Evolutionary conservation across 1,139 yeast species (phyloP), one percentile per base, ranked within the genome.

Genomic region (Saccharomyces hybrid): DNA sequence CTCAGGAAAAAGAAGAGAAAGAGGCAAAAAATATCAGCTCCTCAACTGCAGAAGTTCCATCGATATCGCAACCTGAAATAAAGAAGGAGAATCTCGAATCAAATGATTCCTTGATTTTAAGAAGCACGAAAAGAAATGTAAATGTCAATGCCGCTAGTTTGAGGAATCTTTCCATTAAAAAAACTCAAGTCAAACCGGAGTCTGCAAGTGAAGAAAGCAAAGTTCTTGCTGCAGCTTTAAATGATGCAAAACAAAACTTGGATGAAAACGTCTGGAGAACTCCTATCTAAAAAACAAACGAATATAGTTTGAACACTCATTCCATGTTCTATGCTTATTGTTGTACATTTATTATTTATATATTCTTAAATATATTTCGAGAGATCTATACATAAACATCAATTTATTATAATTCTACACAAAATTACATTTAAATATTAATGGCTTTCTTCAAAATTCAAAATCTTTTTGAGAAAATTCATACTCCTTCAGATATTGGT

Each of bases 401-500:
- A 11, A 9, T 38, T 38, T 38, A 16, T 38, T 38, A 16, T 16
- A 16, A 9, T 38, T 38, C 16, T 16, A 38, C 13, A 38, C 44
- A 38, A 34, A 34, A 4, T 16, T 16, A 6, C 9, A 16, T 9
- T 6, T 6, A 9, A 38, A 16, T 16, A n/a, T 38, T 2, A 38
- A 9, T 4, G 11, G 16, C 4, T 13, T 16, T 34, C 42, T 16
- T 38, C 25, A 38, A 38, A 38, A 38, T 16, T 38, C 44, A 9
- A 38, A 38, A 31, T 49, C 51, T 23, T 41, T 28, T n/a, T 42
- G 51, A 28, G 31, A 42, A 16, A 53, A 49, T 38, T 55, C 59
- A 14, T n/a, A 26, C 27, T 58, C 59, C 27, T 53, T 48, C 26
- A 48, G 51, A 41, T 64, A 64, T 26, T 58, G 48, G 53, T 57